phyloP scores from a whole-genome alignment of 2,329 filamentous ascomycete genomes.

The Aspergillus quadricinctus region DNA sequence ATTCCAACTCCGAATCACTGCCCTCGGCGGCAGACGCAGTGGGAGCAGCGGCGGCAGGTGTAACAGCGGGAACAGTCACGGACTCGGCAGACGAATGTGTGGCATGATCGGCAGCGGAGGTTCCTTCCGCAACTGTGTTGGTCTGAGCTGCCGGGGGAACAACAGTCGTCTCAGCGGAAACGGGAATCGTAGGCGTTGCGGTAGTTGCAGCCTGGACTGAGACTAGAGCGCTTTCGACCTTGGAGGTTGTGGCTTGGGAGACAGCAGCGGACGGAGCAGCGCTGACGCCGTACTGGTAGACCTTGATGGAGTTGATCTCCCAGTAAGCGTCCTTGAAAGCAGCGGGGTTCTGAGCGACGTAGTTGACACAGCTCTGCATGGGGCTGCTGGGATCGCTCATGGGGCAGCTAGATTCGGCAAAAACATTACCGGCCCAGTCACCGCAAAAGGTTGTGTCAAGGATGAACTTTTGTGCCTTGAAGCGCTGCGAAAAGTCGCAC shows the following conservation, averaged over 20 bases:
- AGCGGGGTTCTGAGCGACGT: constrained; percentile 64
- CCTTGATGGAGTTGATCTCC: constrained; percentile 67
- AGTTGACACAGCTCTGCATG: constrained; percentile 65
- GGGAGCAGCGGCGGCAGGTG: neutral
- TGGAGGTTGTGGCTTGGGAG: neutral
- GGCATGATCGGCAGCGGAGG: neutral
- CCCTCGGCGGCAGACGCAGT: neutral
- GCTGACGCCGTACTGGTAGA: constrained; percentile 46
- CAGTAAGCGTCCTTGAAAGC: constrained; percentile 73
- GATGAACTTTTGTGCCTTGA: constrained; percentile 40
- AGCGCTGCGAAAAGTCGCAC: constrained; percentile 39
- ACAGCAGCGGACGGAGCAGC: constrained; percentile 2
- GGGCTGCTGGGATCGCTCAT: constrained; percentile 57
- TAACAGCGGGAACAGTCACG: neutral
- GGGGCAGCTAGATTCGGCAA: constrained; percentile 46
- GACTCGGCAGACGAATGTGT: neutral
- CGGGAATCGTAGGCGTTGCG: neutral
- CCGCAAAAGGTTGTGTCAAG: constrained; percentile 54
- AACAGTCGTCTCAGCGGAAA: neutral
- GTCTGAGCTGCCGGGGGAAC: neutral
- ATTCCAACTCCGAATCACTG: neutral
- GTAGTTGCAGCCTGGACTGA: neutral
- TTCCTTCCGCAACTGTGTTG: neutral
- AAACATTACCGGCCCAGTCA: constrained; percentile 51
- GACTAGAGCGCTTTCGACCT: neutral